Conservation (phyloP, 768 basidiomycete species). For the Pisolithus microcarpus region DNA sequence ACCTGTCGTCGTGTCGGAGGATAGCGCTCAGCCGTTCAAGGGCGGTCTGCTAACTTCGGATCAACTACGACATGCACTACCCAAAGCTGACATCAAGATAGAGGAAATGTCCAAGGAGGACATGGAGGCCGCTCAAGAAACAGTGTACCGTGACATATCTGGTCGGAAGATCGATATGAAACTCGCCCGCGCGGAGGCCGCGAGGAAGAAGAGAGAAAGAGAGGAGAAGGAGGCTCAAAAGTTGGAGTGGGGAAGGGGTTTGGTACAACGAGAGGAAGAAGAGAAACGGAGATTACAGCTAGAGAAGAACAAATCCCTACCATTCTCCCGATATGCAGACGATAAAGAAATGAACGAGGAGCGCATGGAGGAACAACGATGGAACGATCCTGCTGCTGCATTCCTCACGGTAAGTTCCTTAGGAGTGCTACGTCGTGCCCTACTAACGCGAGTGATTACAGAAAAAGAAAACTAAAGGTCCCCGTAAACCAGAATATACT, state of each 20-base stretch:
- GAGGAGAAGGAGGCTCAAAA: slow-evolving; percentile 85
- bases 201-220: slow-evolving; percentile 66
- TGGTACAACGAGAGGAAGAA: slow-evolving; percentile 79
- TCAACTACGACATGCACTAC: slow-evolving; percentile 61
- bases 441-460: slow-evolving; percentile 23
- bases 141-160: slow-evolving; percentile 86
- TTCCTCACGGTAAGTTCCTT: slow-evolving; percentile 70
- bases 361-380: slow-evolving; percentile 69
- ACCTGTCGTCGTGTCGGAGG: slow-evolving; percentile 50
- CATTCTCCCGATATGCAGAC: slow-evolving; percentile 74
- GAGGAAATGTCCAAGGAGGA: slow-evolving; percentile 39
- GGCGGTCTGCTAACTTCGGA: slow-evolving; percentile 78
- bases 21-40: slow-evolving; percentile 36
- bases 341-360: slow-evolving; percentile 84
- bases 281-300: slow-evolving; percentile 60
- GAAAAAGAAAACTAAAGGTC: slow-evolving; percentile 72
- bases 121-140: slow-evolving; percentile 68
- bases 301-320: slow-evolving; percentile 56
- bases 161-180: slow-evolving; percentile 89
- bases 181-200: slow-evolving; percentile 77
- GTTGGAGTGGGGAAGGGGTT: slow-evolving; percentile 98
- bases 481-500: slow-evolving; percentile 74
- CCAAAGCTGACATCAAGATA: slow-evolving; percentile 31
- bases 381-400: slow-evolving; percentile 97
- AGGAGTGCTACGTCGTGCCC: neutral